Evolutionary conservation across 805 yeast species (phyloP).

Genomic region (Alloascoidea hylecoeti): DNA sequence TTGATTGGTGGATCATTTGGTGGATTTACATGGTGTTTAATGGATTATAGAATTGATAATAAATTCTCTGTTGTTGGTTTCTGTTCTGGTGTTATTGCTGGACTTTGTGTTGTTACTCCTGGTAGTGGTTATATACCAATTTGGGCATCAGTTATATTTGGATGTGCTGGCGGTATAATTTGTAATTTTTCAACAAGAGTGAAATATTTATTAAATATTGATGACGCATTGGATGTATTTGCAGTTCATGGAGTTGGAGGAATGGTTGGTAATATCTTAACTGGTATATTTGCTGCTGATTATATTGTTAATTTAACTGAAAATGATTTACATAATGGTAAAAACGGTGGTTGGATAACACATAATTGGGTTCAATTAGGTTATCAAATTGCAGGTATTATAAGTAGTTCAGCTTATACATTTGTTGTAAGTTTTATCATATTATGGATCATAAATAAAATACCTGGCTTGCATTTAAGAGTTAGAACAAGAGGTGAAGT

Average conservation of each 20-base stretch:
- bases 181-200: conserved; percentile 82
- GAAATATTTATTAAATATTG: conserved; percentile 58
- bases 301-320: conserved; percentile 69
- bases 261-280: conserved; percentile 60
- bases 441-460: conserved; percentile 48
- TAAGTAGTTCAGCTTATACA: conserved; percentile 63
- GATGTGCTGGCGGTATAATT: conserved; percentile 54
- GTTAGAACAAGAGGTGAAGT: conserved; percentile 79
- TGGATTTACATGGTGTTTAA: conserved; percentile 77
- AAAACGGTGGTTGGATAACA: conserved; percentile 79
- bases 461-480: conserved; percentile 75
- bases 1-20: conserved; percentile 75
- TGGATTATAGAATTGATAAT: conserved; percentile 71
- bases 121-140: conserved; percentile 92
- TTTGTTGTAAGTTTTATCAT: conserved; percentile 59
- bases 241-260: conserved; percentile 91
- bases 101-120: conserved; percentile 91
- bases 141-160: conserved; percentile 67
- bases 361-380: conserved; percentile 76
- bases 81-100: conserved; percentile 89
- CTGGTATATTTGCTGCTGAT: conserved; percentile 88
- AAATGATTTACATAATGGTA: conserved; percentile 20
- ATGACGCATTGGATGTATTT: conserved; percentile 92
- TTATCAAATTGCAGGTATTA: conserved; percentile 71
- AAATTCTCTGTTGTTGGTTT: conserved; percentile 91